Evolutionary conservation across 2,329 filamentous ascomycete genomes (phyloP), one percentile per base, ranked within the genome.

Genomic region (Fusarium sacchari): DNA sequence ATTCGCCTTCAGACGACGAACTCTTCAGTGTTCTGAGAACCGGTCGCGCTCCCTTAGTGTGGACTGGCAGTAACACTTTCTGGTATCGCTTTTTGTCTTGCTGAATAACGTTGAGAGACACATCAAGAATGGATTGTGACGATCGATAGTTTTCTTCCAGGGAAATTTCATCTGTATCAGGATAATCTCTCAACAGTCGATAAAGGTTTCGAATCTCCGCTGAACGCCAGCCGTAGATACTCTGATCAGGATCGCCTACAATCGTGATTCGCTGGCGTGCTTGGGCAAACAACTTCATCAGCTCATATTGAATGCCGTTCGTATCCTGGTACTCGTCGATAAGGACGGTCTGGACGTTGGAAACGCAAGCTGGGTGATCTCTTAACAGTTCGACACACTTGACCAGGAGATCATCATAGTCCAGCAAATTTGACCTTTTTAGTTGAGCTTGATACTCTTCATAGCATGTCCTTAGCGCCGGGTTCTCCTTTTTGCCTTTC

Each of bases 321-420:
- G 96, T 98, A 82, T 99, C 96, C 82, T 99, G 96, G 72, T 98
- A 99, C 80, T 99, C 96, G 80, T 99, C 96, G 71, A 99, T 97
- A 50, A 99, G 87, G 12, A 98, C 95, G 0, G 94, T 90, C 81
- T 98, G 91, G 24, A 99, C 91, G 76, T 97, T 98, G 20, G 92
- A 92, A 7, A 98, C 95, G 77, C 95, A 98, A 20, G 89, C 86
- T 1, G 95, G 94, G 74, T 93, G 89, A 26, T 87, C 85, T 67
- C 87, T 88, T 26, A 99, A 87, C 17, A 99, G 87, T 67, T 97
- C 91, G 14, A 93, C 92, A 74, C 95, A 97, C 75, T 91, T 90
- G 20, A 97, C 86, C 10, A 99, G 88, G 28, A 99, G 87, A 80
- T 99, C 96, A 77, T 99, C 96, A 77, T 97, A 99, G 81, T 99